Evolutionary conservation across 768 basidiomycete species (phyloP), one percentile per base, ranked within the genome.

Genomic region (Boletellus emodensis): DNA sequence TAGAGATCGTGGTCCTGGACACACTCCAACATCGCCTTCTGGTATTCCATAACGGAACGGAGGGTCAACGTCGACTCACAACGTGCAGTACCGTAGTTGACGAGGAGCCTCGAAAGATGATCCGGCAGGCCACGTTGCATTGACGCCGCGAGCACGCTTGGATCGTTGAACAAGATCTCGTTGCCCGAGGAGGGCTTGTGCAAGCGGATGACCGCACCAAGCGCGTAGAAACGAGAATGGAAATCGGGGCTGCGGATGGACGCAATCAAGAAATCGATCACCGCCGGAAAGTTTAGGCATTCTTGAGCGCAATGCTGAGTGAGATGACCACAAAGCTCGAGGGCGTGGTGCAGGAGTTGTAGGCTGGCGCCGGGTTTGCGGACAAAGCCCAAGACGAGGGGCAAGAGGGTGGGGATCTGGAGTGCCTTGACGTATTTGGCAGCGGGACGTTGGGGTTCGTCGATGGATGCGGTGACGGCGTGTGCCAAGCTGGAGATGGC

Each of bases 191-290:
- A 70, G 5, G 62, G 54, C 14, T 56, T 61, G 59, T 82, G 75
- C 11, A 85, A 66, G 26, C 79, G 74, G 33, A 84, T 67, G 15
- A 86, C 65, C 5, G 72, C 81, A 4, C 76, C 76, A 5, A 85
- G 71, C 13, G 77, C 82, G 2, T 64, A 64, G 59, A 73, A 77
- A 6, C 82, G 78, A 3, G 67, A 72, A 32, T 73, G 70, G 66
- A 83, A 75, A 60, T 84, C 81, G 32, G 69, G 68, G 63, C 78
- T 78, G 38, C 82, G 75, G 30, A 84, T 63, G 22, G 75, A 76
- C 0, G 82, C 78, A 17, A 83, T 75, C 14, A 86, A 69, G 46
- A 82, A 75, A n/a, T 71, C 69, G 13, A 76, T 63, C 45, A 77
- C 66, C 1, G 72, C 61, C 1, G 77, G 75, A 30, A 73, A 71